Base-by-base conservation (phyloP, 2,329 filamentous ascomycete species). In the Seiridium unicorne region DNA sequence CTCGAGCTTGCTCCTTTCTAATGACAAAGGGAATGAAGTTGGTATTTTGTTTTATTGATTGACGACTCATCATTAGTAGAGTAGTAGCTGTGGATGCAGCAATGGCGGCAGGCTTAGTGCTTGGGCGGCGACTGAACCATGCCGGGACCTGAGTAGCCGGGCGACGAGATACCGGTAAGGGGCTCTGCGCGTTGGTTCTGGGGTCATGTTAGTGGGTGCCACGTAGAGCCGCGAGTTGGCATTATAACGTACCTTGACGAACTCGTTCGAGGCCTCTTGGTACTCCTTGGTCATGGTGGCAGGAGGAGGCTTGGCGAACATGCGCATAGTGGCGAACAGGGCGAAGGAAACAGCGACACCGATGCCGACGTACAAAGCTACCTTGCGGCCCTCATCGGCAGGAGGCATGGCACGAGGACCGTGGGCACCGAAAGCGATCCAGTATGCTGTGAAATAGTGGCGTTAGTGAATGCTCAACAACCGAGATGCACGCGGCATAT, bases 351-450 rank as follows among this genome's bases (percentile, higher is more conserved):
- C 84, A 64, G 78, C 81, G 66, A 96, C 72, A 72, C 91, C 90
- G 70, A 89, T 76, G 63, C 82, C 73, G 61, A 91, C 89, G 78
- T 93, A 91, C 74, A 87, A 81, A 72, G 90, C 84, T 69, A 98
- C 83, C 76, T 89, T 93, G 79, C 86, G 85, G 78, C 84, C 84
- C 84, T 97, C 94, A 72, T 92, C 94, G 67, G 95, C 90, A 64
- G 94, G 92, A 68, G 90, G 77, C 64, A 84, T 81, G 68, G 94
- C 89, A 71, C 95, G 94, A 70, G 95, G 95, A 61, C 95, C 95
- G 79, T 99, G 95, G 73, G 93, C 89, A 67, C 95, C 95, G 76
- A 99, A 99, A 68, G 95, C 93, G 74, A 99, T 97, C 89, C 91
- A 99, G 88, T 98, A 99, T 66, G 95, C 95, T 99, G 76, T 77